These are phyloP conservation scores for Trichoderma reesei DNA, from an alignment of 495 filamentous ascomycete genomes.

Conservation along the genomic window DNA sequence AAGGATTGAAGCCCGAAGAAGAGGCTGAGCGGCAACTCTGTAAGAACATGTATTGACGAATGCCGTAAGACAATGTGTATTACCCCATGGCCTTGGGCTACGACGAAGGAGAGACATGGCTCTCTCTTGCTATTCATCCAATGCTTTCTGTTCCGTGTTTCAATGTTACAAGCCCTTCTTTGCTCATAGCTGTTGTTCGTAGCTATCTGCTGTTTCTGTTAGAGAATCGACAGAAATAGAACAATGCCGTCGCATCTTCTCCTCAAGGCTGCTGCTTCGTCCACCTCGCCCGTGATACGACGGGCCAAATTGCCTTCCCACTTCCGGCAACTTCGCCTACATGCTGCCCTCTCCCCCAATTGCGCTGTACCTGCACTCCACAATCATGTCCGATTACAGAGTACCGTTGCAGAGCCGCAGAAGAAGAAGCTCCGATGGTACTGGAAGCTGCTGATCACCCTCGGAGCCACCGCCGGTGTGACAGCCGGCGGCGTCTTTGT, in stretches of 20 bases:
- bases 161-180: not conserved
- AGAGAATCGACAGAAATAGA: too few species aligned
- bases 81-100: too few species aligned
- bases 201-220: not conserved
- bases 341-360: not conserved
- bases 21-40: too few species aligned
- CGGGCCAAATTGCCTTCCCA: not conserved
- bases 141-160: not conserved
- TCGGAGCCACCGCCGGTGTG: not conserved
- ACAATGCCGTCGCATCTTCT: not conserved
- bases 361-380: not conserved
- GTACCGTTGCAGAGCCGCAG: not conserved
- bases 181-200: not conserved
- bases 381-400: not conserved
- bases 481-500: not conserved
- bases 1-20: not conserved
- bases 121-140: not conserved
- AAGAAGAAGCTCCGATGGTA: not conserved
- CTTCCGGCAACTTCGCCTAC: not conserved
- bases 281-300: not conserved
- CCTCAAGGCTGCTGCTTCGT: not conserved
- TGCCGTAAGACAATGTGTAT: too few species aligned
- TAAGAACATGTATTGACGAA: too few species aligned
- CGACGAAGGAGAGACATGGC: too few species aligned
- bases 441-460: not conserved